Conservation (phyloP, 208 protist species). For the Angomonas deanei region DNA sequence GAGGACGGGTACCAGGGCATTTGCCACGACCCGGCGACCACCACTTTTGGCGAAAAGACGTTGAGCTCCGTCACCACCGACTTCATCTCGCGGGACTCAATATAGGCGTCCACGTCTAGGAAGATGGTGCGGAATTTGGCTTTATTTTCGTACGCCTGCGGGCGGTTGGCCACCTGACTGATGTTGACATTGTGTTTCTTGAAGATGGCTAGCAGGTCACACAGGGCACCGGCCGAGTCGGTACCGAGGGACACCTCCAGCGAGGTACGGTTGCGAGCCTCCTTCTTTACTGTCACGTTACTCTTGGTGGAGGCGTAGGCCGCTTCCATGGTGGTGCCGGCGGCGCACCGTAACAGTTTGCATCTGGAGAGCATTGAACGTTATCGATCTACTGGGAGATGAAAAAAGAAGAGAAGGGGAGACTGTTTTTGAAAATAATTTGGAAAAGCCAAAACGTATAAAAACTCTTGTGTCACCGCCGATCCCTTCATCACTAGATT, state of each 20-base stretch:
- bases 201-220: constrained; percentile 40
- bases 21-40: constrained; percentile 45
- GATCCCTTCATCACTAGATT: background rate
- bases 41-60: constrained; percentile 20
- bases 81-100: constrained; percentile 29
- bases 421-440: constrained; percentile 2
- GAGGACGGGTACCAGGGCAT: constrained; percentile 74
- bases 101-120: constrained; percentile 56
- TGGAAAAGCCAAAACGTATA: constrained; percentile 5
- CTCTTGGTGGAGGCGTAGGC: constrained; percentile 44
- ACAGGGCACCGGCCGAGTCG: constrained; percentile 37
- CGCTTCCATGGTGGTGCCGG: constrained; percentile 22
- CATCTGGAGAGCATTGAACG: constrained; percentile 3
- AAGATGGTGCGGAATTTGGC: constrained; percentile 49
- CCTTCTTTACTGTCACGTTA: constrained; percentile 33
- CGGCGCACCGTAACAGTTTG: background rate
- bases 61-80: constrained; percentile 23
- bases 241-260: constrained; percentile 48
- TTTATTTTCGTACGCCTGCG: constrained; percentile 38
- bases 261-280: constrained; percentile 32
- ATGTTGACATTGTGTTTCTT: constrained; percentile 42
- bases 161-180: constrained; percentile 49
- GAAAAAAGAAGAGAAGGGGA: background rate
- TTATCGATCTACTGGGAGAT: no score
- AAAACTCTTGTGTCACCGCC: no score